Evolutionary conservation across 106 monocot genomes (phyloP), one percentile per base, ranked within the genome.

Genomic region (Cymbidium sinense): DNA sequence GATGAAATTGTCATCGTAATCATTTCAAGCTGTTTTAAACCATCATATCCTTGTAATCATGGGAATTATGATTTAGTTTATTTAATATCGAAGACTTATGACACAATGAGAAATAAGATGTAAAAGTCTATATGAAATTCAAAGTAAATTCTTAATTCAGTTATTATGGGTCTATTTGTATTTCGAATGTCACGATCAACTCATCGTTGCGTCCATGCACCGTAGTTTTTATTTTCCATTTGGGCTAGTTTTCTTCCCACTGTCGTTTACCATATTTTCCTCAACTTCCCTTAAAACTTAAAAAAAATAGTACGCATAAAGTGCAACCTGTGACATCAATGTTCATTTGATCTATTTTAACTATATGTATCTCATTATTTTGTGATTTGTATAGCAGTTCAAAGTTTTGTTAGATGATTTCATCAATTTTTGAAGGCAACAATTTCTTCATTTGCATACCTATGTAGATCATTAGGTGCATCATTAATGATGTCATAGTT

Each of bases 1-100:
- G 7, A 89, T 94, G 78, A 99, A 95, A 84, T 90, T 99, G 74
- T 71, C 92, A 36, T 92, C 94, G 25, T 89, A 95, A 81, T 87
- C 92, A 70, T 95, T 99, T 81, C 94, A 90, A 86, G 92, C 94
- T 81, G 98, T 92, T 79, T 81, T 95, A 82, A 72, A 13, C 13
- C 17, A 52, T 52, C 51, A 41, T 41, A 6, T 41, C 51, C 12
- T 20, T 52, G 3, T 13, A 52, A 52, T 52, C 17, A 52, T 52
- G 17, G 20, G 51, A 15, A 52, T 52, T 52, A 12, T 52, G 12
- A 52, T 52, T 52, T 52, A 52, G 3, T 15, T 15, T 52, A 52
- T 52, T 52, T 52, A 6, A 41, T 41, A 41, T 41, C 19, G 17
- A 52, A 52, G 51, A 15, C 51, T 20, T 20, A 52, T 52, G 13